Conservation (phyloP, 257 asterid species). For the Marsdenia floribunda region DNA sequence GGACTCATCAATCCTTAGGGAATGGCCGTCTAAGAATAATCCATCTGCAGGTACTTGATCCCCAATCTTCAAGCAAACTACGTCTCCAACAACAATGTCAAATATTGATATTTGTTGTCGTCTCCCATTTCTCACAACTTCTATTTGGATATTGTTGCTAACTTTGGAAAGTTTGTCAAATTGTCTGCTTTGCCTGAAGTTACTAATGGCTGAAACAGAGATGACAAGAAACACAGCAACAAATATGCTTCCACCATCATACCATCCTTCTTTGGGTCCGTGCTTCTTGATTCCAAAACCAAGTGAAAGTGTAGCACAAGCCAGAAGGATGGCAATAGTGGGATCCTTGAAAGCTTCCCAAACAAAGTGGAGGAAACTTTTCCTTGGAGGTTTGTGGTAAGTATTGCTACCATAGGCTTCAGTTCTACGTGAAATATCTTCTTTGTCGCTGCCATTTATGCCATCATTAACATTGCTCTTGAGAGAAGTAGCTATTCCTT, state of each 20-base stretch:
- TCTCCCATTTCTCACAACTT: constrained; percentile 33
- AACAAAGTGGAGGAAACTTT: constrained; percentile 20
- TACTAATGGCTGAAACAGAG: constrained; percentile 28
- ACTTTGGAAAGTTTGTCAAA: constrained; percentile 27
- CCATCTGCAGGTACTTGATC: constrained; percentile 53
- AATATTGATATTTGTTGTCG: constrained; percentile 30
- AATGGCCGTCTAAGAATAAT: constrained; percentile 35
- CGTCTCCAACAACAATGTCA: constrained; percentile 41
- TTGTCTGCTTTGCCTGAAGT: constrained; percentile 35
- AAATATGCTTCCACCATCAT: constrained; percentile 41
- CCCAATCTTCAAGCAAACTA: constrained; percentile 41
- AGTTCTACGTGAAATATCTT: constrained; percentile 23
- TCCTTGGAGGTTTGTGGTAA: constrained; percentile 22
- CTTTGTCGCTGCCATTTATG: constrained; percentile 15
- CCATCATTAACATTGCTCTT: constrained; percentile 20
- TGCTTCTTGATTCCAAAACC: constrained; percentile 37
- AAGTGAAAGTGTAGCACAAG: constrained; percentile 36
- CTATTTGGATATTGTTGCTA: constrained; percentile 29
- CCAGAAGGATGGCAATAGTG: constrained; percentile 27
- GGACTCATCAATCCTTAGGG: constrained; percentile 32
- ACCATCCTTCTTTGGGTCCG: constrained; percentile 37
- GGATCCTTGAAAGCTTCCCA: constrained; percentile 35
- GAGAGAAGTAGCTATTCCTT: constrained; percentile 29
- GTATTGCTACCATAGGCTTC: constrained; percentile 36
- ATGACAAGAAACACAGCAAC: constrained; percentile 35